Evolutionary conservation across 2,329 filamentous ascomycete genomes (phyloP), one percentile per base, ranked within the genome.

Genomic region (Didymella pinodella): DNA sequence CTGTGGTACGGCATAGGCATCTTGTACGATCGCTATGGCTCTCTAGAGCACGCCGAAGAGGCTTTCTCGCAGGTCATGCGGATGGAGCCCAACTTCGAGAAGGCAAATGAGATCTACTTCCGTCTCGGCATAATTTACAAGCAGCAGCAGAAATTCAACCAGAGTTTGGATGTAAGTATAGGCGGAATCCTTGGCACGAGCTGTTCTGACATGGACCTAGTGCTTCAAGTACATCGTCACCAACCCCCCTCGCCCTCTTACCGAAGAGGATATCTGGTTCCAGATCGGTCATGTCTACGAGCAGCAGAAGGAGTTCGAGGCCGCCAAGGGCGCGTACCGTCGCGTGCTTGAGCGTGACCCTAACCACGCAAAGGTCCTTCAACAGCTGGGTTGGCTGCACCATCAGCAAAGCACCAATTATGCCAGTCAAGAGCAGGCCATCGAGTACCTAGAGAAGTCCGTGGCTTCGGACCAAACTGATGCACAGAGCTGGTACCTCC

Each of bases 101-200:
- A 99, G 84, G 93, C 94, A 57, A 98, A 98, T 73, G 95, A 99
- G 77, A 98, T 99, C 53, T 99, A 98, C 78, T 99, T 99, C 80
- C 88, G 95, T 28, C 85, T 99, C 8, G 95, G 95, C n/a, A 99
- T 99, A 81, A 98, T 99, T 66, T 98, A 98, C 83, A 99, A 99
- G 78, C 94, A 98, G 73, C 95, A 98, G 75, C 90, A 93, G 62
- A 98, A 98, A 77, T 99, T 93, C 76, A 84, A 84, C 51, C 90
- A 96, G 74, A 97, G 93, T 83, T 83, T 98, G 45, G 95, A 98
- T 80, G 93, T 96, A 82, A 71, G 71, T 62, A 28, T 49, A 26
- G 25, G n/a, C 25, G 10, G 25, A 7, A 25, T 2, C 7, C 25
- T 34, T 2, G 16, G n/a, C 18, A 47, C 6, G 20, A n/a, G 4